Base-by-base conservation (phyloP, 2,329 filamentous ascomycete genomes). In the Colletotrichum sp. region DNA sequence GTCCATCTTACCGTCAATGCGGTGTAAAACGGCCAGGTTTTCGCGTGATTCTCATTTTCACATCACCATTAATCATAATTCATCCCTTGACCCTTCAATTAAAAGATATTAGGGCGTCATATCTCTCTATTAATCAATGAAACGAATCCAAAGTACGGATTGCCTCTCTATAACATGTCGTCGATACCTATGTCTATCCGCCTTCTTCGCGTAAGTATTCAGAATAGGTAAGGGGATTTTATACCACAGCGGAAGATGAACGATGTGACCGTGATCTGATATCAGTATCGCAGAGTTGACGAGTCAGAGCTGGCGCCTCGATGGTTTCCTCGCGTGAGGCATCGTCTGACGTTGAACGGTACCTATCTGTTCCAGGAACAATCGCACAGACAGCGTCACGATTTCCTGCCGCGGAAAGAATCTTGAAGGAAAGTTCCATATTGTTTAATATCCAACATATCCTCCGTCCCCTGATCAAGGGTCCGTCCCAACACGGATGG, bases 191-290 rank as follows among this genome's bases (percentile, higher is more conserved):
- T 2, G 10, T 12, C 10, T 12, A 5, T 12, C 30, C 30, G 12
- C 32, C 32, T 34, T 34, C 32, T 3, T 34, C 4, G 2, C 3
- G 12, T 3, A 12, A n/a, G 9, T 21, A 49, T 49, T 21, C 10
- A 49, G 44, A 21, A 0, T 21, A 49, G n/a, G 18, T 12, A n/a
- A 9, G 3, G 10, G 1, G 0, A 2, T 21, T 2, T 4, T 49
- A 21, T 9, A 0, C 44, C 10, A 49, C 4, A 12, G 18, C 2
- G 2, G 18, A 18, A 49, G 39, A 49, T 0, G 0, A 49, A n/a
- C 3, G 0, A 12, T 12, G 18, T 12, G 18, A 5, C 18, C 0
- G 18, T 21, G 9, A n/a, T 0, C 0, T 49, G 0, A 1, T 1
- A n/a, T 49, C 39, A 3, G 18, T 6, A 49, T 2, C 18, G 1